Evolutionary conservation across 176 grass and related monocot genomes (phyloP).

Genomic region (Tillandsia leiboldiana): DNA sequence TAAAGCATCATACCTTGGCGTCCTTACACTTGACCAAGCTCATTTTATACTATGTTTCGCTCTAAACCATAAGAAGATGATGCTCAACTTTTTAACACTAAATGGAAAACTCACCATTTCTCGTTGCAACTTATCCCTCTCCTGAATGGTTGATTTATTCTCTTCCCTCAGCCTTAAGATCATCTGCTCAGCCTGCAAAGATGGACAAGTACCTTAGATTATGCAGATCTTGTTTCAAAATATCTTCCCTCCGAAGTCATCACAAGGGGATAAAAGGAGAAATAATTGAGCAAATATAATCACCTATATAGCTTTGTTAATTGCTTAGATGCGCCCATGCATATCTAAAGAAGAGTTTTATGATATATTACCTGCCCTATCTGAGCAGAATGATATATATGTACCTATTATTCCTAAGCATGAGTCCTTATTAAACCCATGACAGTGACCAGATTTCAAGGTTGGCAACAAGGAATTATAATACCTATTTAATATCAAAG

Average conservation of each 20-base stretch:
- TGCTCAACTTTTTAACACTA: neutral
- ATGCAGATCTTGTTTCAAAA: slow-evolving; percentile 11
- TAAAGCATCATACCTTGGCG: too few relatives aligned
- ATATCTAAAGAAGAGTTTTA: neutral
- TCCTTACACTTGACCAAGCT: neutral
- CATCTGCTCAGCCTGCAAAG: slow-evolving; percentile 77
- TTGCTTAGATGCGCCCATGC: neutral
- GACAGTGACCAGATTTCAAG: neutral
- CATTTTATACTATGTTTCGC: neutral
- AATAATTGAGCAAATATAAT: neutral
- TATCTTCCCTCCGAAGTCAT: neutral
- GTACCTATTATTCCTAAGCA: neutral
- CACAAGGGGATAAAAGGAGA: neutral
- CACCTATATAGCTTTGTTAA: neutral
- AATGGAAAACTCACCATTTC: slow-evolving; percentile 57
- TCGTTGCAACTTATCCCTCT: slow-evolving; percentile 61
- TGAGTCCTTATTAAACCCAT: neutral
- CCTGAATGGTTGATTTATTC: slow-evolving; percentile 49
- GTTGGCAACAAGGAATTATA: neutral
- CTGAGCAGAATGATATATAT: neutral
- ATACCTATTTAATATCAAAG: slow-evolving; percentile 11
- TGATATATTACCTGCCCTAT: neutral
- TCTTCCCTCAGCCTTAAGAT: slow-evolving; percentile 68
- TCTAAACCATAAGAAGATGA: neutral
- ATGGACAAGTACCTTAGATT: neutral